A percentile compares a stretch with the other conserved stretches of the same genome.
These are phyloP conservation scores for Nicotiana rustica DNA, from an alignment of 305 asterid genomes.

Conservation along the genomic window DNA sequence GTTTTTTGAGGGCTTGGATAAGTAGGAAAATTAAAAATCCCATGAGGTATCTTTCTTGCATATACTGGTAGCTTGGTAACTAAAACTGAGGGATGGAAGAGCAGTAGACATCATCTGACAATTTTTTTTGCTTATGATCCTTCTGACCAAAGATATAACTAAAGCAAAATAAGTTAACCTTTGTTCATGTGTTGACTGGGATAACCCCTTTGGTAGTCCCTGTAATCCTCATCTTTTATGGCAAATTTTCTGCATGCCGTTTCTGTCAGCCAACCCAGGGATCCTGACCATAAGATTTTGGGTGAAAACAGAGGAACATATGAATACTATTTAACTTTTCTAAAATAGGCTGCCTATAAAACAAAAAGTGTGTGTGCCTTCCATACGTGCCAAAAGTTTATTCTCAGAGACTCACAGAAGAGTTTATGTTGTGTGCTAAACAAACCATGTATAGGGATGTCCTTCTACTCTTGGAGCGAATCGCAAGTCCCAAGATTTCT, in stretches of 20 bases:
- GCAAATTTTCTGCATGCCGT: neutral
- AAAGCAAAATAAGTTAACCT: neutral
- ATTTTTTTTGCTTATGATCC: neutral
- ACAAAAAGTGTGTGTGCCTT: neutral
- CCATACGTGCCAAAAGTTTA: neutral
- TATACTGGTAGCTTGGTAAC: neutral
- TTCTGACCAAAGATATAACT: neutral
- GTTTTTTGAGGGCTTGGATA: neutral
- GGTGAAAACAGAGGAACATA: neutral
- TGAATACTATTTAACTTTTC: neutral
- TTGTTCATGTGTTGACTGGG: neutral
- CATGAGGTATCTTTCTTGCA: constrained; percentile 25
- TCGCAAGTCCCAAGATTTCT: constrained; percentile 96
- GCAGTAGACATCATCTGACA: neutral
- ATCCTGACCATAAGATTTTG: neutral
- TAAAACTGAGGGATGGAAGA: neutral
- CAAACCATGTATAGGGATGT: constrained; percentile 70
- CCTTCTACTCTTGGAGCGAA: constrained; percentile 96
- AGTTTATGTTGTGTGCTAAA: constrained; percentile 37
- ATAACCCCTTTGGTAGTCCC: neutral
- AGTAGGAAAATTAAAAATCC: constrained; percentile 14
- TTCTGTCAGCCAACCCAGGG: neutral
- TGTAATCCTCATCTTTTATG: neutral
- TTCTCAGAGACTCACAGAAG: neutral
- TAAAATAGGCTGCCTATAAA: constrained; percentile 10